Conservation (phyloP, 2,329 filamentous ascomycete genomes). For the Colletotrichum echinochloae region DNA sequence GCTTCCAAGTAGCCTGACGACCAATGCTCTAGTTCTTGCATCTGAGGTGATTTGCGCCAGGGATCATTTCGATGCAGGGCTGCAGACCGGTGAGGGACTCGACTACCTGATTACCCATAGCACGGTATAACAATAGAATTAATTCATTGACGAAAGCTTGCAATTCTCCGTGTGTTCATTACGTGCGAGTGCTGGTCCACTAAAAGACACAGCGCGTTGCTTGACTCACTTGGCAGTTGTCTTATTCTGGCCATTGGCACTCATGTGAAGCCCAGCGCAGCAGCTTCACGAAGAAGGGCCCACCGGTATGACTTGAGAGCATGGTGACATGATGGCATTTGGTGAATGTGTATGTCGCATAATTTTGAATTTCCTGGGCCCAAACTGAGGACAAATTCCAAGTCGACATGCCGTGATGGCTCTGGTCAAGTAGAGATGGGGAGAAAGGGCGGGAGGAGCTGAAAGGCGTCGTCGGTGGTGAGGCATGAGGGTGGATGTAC, state of each 20-base stretch:
- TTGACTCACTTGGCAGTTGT: not conserved
- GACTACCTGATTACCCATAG: not conserved
- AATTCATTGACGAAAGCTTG: not conserved
- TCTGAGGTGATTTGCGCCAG: not conserved
- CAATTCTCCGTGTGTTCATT: not conserved
- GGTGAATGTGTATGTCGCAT: no score
- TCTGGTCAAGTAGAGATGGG: not conserved
- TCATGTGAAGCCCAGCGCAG: no score
- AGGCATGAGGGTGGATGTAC: not conserved
- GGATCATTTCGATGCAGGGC: not conserved
- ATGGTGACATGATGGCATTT: not conserved
- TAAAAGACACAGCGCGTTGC: no score
- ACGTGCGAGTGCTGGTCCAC: no score
- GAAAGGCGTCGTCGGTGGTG: not conserved
- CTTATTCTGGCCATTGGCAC: not conserved
- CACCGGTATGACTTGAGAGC: no score
- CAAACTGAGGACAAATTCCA: no score
- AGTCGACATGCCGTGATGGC: not conserved
- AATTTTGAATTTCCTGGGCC: no score
- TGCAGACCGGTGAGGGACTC: not conserved
- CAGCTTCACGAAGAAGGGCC: not conserved
- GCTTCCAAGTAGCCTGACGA: not conserved
- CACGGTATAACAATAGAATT: conserved; percentile 1
- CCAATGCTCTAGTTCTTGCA: not conserved
- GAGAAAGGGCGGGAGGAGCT: not conserved